Evolutionary conservation across 371 early-diverging fungal genomes (phyloP).

Genomic region (Mucor saturninus): DNA sequence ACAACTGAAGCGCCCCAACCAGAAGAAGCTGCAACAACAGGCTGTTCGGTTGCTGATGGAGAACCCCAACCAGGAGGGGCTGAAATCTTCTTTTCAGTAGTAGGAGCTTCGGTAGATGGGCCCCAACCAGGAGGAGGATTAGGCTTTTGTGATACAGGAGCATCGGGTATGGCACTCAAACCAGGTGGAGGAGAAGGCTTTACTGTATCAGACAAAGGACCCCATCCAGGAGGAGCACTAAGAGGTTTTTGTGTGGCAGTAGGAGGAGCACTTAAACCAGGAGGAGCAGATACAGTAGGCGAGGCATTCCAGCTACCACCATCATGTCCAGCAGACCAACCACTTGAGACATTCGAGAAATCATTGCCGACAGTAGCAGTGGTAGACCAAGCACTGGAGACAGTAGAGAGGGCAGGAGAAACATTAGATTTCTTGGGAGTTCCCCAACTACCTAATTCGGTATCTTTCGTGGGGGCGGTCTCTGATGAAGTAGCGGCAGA

Average conservation of each 20-base stretch:
- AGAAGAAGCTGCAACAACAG: background rate
- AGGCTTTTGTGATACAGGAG: background rate
- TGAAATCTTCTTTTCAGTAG: background rate
- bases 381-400: constrained; percentile 9
- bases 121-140: background rate
- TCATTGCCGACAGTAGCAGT: constrained; percentile 2
- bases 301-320: background rate
- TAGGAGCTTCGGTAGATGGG: too few species aligned
- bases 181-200: too few species aligned
- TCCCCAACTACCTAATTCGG: background rate
- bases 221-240: constrained; percentile 1
- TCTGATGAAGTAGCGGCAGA: background rate
- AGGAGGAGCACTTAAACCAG: background rate
- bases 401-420: background rate
- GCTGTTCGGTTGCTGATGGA: too few species aligned
- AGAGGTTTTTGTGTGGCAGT: background rate
- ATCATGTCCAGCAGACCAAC: constrained; percentile 1
- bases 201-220: background rate
- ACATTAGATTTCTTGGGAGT: background rate
- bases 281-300: background rate
- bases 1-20: too few species aligned
- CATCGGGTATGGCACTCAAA: too few species aligned
- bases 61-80: background rate
- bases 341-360: background rate
- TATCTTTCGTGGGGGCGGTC: background rate